Percentiles rank a stretch among this genome's conserved stretches.
Evolutionary conservation across 768 basidiomycete genomes (phyloP).

Genomic region (Amanita pseudoporphyria): DNA sequence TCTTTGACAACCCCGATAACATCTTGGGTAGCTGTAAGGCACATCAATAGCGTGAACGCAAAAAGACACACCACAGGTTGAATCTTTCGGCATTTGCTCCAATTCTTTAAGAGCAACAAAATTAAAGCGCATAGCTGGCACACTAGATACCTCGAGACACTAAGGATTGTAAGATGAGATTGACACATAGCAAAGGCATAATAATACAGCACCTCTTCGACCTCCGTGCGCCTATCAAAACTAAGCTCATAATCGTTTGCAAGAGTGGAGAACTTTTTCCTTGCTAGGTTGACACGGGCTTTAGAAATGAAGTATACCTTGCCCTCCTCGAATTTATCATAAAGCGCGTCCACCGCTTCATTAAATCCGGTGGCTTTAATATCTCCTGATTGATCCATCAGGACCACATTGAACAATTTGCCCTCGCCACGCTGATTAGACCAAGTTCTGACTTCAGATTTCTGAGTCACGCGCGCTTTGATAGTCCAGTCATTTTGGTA

Average conservation of each 20-base stretch:
- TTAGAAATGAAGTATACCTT: conserved; percentile 90
- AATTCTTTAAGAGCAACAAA: conserved; percentile 63
- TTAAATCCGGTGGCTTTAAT: conserved; percentile 93
- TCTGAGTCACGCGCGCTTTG: conserved; percentile 86
- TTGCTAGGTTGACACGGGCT: conserved; percentile 88
- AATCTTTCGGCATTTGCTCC: conserved; percentile 61
- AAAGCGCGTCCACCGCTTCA: conserved; percentile 69
- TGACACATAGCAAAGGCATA: background rate
- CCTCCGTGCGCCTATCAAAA: conserved; percentile 74
- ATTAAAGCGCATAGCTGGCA: conserved; percentile 79
- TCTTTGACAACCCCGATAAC: conserved; percentile 85
- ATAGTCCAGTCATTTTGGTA: conserved; percentile 99
- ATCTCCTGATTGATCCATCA: conserved; percentile 93
- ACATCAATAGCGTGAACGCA: conserved; percentile 2
- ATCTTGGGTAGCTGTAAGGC: conserved; percentile 38
- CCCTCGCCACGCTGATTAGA: conserved; percentile 88
- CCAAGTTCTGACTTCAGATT: conserved; percentile 85
- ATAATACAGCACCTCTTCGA: conserved; percentile 59
- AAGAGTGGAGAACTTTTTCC: conserved; percentile 91
- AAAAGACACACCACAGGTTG: conserved; percentile 64
- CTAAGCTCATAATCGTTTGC: conserved; percentile 89
- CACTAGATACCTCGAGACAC: conserved; percentile 70
- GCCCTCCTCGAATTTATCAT: conserved; percentile 79
- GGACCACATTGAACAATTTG: conserved; percentile 83
- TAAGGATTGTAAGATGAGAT: conserved; percentile 19